Evolutionary conservation across 1,284 basidiomycete species (phyloP).

Genomic region (Lignosus rhinocerotis): DNA sequence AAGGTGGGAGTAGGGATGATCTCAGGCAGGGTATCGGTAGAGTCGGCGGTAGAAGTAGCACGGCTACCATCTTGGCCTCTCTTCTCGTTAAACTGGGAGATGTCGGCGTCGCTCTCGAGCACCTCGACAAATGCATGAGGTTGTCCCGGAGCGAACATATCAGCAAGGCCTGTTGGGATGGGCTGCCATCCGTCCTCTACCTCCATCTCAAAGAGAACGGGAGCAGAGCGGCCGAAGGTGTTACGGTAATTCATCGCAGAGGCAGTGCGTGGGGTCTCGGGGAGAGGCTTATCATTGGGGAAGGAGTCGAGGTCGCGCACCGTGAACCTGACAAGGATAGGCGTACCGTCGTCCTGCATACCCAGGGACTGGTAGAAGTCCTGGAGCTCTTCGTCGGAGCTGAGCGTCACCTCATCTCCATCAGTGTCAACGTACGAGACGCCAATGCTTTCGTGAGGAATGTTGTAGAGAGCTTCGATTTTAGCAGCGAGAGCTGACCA

Average conservation of each 20-base stretch:
- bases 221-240: slow-evolving; percentile 44
- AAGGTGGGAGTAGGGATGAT: slow-evolving; percentile 30
- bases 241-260: slow-evolving; percentile 43
- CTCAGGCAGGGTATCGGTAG: slow-evolving; percentile 15
- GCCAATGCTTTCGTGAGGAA: slow-evolving; percentile 56
- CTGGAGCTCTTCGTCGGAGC: slow-evolving; percentile 65
- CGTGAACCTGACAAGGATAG: slow-evolving; percentile 50
- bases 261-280: slow-evolving; percentile 37
- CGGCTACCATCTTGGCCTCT: slow-evolving; percentile 9
- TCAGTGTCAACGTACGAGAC: slow-evolving; percentile 71
- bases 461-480: slow-evolving; percentile 55
- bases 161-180: slow-evolving; percentile 35
- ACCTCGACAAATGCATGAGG: slow-evolving; percentile 68
- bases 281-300: slow-evolving; percentile 38
- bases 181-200: slow-evolving; percentile 71
- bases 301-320: slow-evolving; percentile 59
- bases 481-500: slow-evolving; percentile 59
- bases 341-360: slow-evolving; percentile 12
- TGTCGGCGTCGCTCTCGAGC: slow-evolving; percentile 48
- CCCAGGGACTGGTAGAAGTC: slow-evolving; percentile 51
- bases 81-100: slow-evolving; percentile 27
- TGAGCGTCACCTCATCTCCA: slow-evolving; percentile 71
- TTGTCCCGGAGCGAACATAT: slow-evolving; percentile 30
- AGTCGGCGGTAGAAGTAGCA: slow-evolving; percentile 21
- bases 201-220: slow-evolving; percentile 53